A percentile compares a stretch with the other conserved stretches of the same genome.
These are phyloP conservation scores for Cucurbita ficifolia DNA, from an alignment of 306 rosid genomes.

Conservation along the genomic window DNA sequence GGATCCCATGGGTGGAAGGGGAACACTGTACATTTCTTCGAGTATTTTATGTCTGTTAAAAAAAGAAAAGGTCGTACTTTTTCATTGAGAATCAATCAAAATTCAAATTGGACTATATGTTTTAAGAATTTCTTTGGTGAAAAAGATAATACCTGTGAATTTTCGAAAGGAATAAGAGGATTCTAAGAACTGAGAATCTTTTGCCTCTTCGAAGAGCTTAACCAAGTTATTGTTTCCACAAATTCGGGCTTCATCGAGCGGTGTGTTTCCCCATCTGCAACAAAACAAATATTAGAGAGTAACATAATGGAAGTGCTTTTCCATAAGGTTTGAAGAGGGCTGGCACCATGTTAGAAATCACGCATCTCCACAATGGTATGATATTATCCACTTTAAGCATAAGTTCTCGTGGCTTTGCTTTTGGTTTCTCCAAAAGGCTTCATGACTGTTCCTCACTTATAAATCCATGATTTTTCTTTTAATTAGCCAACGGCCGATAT, in stretches of 20 bases:
- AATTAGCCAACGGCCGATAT: too few relatives aligned
- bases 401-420: too few relatives aligned
- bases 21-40: slow-evolving; percentile 68
- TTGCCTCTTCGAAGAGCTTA: slow-evolving; percentile 67
- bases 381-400: too few relatives aligned
- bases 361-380: background rate
- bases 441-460: too few relatives aligned
- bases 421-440: too few relatives aligned
- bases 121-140: too few relatives aligned
- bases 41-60: slow-evolving; percentile 27
- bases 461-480: too few relatives aligned
- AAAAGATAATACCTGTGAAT: slow-evolving; percentile 30
- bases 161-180: slow-evolving; percentile 26
- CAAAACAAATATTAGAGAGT: too few relatives aligned
- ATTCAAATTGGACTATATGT: too few relatives aligned
- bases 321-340: background rate
- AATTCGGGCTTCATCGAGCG: slow-evolving; percentile 67
- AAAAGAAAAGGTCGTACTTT: too few relatives aligned
- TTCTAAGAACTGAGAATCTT: slow-evolving; percentile 44
- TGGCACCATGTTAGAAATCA: background rate
- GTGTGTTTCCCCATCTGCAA: slow-evolving; percentile 90
- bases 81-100: too few relatives aligned
- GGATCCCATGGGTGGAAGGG: slow-evolving; percentile 84
- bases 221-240: slow-evolving; percentile 74
- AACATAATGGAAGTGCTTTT: background rate